phyloP scores from a whole-genome alignment of 495 filamentous ascomycete species.

The Tuber umbilicatum region DNA sequence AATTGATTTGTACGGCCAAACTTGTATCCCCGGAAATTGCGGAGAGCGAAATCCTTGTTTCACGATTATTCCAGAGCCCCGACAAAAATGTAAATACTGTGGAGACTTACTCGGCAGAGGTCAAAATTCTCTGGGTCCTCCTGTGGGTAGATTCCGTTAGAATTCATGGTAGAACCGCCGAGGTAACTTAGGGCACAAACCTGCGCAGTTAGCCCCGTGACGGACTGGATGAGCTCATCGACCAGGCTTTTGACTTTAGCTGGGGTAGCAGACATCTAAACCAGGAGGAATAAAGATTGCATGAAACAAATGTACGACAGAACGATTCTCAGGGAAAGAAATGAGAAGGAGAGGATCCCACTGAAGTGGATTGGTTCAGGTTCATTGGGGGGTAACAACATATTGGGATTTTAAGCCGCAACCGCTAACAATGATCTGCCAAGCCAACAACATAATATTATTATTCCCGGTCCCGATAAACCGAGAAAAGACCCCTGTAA shows the following conservation, averaged over 20 bases:
- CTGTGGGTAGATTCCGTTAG: constrained; percentile 36
- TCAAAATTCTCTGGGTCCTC: constrained; percentile 49
- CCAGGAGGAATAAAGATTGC: not conserved
- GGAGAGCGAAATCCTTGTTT: constrained; percentile 51
- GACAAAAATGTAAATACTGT: constrained; percentile 37
- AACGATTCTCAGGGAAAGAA: not conserved
- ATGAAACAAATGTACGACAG: not conserved
- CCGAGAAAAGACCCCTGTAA: constrained; percentile 17
- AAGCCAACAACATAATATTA: not conserved
- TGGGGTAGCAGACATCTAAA: constrained; percentile 30
- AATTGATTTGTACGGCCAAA: constrained; percentile 82
- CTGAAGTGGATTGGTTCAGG: not conserved
- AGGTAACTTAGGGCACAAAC: constrained; percentile 4
- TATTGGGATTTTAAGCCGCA: not conserved
- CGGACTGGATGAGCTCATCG: constrained; percentile 25
- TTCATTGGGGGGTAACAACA: not conserved
- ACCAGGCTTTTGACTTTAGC: constrained; percentile 28
- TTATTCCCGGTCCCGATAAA: constrained; percentile 7
- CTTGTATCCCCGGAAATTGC: constrained; percentile 53
- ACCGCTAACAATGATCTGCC: not conserved
- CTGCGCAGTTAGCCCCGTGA: constrained; percentile 31
- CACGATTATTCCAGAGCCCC: constrained; percentile 40
- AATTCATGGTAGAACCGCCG: not conserved
- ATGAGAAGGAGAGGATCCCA: not conserved
- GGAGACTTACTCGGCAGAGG: constrained; percentile 44